Evolutionary conservation across 1,284 basidiomycete genomes (phyloP), one percentile per base, ranked within the genome.

Genomic region (Volvariella volvacea): DNA sequence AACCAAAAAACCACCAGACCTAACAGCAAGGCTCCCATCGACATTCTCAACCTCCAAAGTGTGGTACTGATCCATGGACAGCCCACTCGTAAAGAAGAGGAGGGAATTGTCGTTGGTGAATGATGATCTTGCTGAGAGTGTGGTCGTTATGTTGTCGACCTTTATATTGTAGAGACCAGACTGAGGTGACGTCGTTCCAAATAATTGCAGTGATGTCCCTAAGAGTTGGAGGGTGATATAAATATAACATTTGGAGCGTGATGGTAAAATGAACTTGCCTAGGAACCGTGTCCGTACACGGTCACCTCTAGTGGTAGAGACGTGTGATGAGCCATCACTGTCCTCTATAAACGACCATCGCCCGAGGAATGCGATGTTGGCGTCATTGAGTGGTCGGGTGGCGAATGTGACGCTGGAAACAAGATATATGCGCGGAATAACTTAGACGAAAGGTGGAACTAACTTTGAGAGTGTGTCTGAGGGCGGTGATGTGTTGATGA

Each of bases 51-150:
- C 62, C 14, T 67, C 59, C 31, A 88, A 53, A 2, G 65, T 57
- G 55, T 88, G 83, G 10, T 55, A 48, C 9, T 53, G 41, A 32
- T 59, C 60, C 14, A 73, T 64, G 53, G 83, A 68, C 39, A 88
- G 70, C n/a, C 74, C 76, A 19, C 75, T 74, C 22, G 73, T 68
- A 51, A 73, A 81, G 56, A 79, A 88, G 8, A 88, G 66, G 9
- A 79, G 61, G 21, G 73, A 67, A 41, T 74, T 60, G 41, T 68
- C 57, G 30, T 73, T 60, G 39, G 66, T 72, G 58, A 77, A 82
- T 0, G 80, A 75, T 4, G 80, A 73, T 49, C 59, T 59, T 4
- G 69, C 75, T 22, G 71, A 74, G 34, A 77, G 56, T 1, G 53
- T 60, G 31, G 69, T 63, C 10, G 64, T 64, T 17, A 60, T 60